These are phyloP conservation scores for Lepidium sativum DNA, from an alignment of 345 rosid species.

Conservation along the genomic window DNA sequence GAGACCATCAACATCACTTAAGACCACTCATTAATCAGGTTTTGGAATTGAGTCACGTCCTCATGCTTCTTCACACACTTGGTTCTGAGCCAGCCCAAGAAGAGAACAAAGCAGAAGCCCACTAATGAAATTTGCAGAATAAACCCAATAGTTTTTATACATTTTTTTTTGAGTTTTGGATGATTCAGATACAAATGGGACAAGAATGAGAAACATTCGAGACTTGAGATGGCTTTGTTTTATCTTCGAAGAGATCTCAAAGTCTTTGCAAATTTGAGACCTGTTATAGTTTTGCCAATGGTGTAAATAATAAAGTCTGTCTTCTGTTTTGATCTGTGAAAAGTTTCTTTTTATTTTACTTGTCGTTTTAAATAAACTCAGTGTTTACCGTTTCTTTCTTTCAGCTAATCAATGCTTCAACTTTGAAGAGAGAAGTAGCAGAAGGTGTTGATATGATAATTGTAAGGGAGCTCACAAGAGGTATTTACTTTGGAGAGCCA, in stretches of 20 bases:
- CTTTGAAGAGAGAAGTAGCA: slow-evolving; percentile 87
- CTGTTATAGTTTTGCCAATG: slow-evolving; percentile 80
- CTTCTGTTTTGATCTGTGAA: neutral
- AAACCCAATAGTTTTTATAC: neutral
- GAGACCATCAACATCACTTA: no score
- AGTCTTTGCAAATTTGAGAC: slow-evolving; percentile 89
- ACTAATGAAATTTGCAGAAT: no score
- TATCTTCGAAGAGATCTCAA: slow-evolving; percentile 71
- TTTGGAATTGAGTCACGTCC: no score
- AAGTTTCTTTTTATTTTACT: neutral
- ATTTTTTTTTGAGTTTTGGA: neutral
- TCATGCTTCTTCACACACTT: no score
- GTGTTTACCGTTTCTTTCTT: neutral
- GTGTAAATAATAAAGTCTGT: slow-evolving; percentile 20
- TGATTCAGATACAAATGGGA: slow-evolving; percentile 72
- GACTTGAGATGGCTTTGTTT: slow-evolving; percentile 86
- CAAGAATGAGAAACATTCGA: slow-evolving; percentile 69
- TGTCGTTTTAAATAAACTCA: neutral
- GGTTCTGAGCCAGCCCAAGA: no score
- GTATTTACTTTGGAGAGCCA: slow-evolving; percentile 92
- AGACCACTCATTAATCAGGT: no score
- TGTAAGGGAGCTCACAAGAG: slow-evolving; percentile 96
- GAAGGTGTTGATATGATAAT: slow-evolving; percentile 95
- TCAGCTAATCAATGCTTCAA: slow-evolving; percentile 81
- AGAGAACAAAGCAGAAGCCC: no score